Evolutionary conservation across 2,329 filamentous ascomycete genomes (phyloP).

Genomic region (Fusarium pseudograminearum): DNA sequence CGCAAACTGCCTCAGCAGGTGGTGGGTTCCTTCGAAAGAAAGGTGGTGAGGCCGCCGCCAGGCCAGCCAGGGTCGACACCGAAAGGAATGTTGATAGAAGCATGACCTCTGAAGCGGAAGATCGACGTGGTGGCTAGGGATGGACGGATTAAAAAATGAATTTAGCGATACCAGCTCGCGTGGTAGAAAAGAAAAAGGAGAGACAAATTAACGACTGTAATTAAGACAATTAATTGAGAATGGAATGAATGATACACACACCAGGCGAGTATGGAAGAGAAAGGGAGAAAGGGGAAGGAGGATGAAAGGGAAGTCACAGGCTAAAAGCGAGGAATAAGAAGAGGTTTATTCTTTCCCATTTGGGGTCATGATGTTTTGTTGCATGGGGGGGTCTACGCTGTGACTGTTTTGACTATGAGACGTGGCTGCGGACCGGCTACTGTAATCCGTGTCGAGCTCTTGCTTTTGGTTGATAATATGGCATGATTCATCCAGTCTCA

Average conservation of each 20-base stretch:
- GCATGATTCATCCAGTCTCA: constrained; percentile 19
- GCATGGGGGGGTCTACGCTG: constrained; percentile 1
- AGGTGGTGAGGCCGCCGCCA: constrained; percentile 27
- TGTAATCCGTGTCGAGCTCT: constrained; percentile 6
- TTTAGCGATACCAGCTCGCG: constrained; percentile 38
- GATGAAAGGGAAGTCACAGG: not conserved
- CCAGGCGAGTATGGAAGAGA: constrained; percentile 17
- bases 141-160: not conserved
- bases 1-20: constrained; percentile 21
- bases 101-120: constrained; percentile 3
- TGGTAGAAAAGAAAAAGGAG: constrained; percentile 15
- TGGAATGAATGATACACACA: constrained; percentile 27
- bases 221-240: constrained; percentile 25
- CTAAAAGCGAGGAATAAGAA: constrained; percentile 23
- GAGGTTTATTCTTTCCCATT: constrained; percentile 25
- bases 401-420: constrained; percentile 21
- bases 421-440: constrained; percentile 23
- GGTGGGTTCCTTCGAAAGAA: constrained; percentile 26
- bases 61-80: constrained; percentile 17
- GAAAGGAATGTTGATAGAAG: constrained; percentile 21
- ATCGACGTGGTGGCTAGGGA: not conserved
- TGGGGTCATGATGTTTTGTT: constrained; percentile 26
- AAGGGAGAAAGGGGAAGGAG: constrained; percentile 12
- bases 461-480: not conserved
- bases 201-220: constrained; percentile 12